Base-by-base conservation (phyloP, 257 asterid species). In the Verbena officinalis region DNA sequence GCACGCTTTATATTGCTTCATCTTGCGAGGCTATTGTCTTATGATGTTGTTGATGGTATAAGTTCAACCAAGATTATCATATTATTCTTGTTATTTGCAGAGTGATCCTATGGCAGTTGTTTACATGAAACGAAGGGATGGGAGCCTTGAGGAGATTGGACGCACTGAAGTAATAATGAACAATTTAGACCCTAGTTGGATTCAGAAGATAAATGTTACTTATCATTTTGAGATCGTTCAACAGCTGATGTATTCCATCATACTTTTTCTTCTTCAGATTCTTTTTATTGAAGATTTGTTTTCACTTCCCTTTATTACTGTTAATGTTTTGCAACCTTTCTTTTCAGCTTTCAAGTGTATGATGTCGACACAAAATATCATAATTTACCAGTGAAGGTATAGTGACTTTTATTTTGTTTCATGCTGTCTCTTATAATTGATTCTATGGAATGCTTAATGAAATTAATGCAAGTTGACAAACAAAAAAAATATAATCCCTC, bases 91-190 rank as follows among this genome's bases (percentile, higher is more conserved):
- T n/a, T 77, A 51, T 44, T 51, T 76, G 76, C 86, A 91, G 98
- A 91, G 96, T 74, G 98, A 88, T 86, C 98, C 96, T 24, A 84
- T 91, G 90, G 91, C 86, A 2, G 98, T 91, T 57, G 86, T 78
- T 44, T 88, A 70, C 78, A 62, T 68, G 68, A 90, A 75, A 84
- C 84, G 50, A 80, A 71, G 84, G 66, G 89, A 88, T 64, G 96
- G 98, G 38, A 70, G 72, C 67, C 90, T 86, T 39, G 89, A 86
- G 53, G 98, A 91, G 68, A 80, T 88, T 67, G 96, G 95, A 23
- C 91, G 96, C 19, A 91, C 96, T 31, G 96, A 88, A 91, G 94
- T 88, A 9, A 83, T 91, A 64, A 60, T 86, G 88, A 91, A 91
- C 85, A 75, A 55, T 67, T 78, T 91, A 40, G 75, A 84, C 27